A percentile compares a stretch with the other conserved stretches of the same genome.
phyloP scores from a whole-genome alignment of 371 early-diverging fungal genomes.

The Saksenaea vasiformis region DNA sequence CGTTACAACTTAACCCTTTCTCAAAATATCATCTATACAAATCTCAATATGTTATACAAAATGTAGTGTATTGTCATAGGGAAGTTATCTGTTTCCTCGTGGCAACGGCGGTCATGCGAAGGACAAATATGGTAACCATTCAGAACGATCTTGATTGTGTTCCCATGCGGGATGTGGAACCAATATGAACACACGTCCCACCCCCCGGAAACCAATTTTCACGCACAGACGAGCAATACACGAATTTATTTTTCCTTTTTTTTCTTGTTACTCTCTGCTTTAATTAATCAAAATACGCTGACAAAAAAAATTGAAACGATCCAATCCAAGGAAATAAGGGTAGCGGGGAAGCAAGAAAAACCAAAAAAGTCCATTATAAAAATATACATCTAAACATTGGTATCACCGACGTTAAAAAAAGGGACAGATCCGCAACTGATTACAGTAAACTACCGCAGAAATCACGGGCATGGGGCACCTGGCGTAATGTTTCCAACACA shows the following conservation, averaged over 20 bases:
- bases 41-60: constrained; percentile 6
- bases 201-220: background rate
- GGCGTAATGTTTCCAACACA: constrained; percentile 7
- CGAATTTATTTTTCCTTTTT: background rate
- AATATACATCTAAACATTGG: background rate
- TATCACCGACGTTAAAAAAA: background rate
- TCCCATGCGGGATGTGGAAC: constrained; percentile 5
- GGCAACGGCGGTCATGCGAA: background rate
- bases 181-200: background rate
- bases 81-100: background rate
- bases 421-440: constrained; percentile 1
- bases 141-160: constrained; percentile 6
- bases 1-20: background rate
- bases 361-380: background rate
- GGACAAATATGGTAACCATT: background rate
- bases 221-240: background rate
- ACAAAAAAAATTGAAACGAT: background rate
- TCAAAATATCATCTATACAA: background rate
- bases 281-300: background rate
- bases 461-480: constrained; percentile 9
- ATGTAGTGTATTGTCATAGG: background rate
- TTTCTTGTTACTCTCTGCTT: background rate
- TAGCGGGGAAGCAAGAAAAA: background rate
- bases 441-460: constrained; percentile 20
- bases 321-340: background rate